Base-by-base conservation (phyloP, 306 rosid species). In the Oemleria cerasiformis region DNA sequence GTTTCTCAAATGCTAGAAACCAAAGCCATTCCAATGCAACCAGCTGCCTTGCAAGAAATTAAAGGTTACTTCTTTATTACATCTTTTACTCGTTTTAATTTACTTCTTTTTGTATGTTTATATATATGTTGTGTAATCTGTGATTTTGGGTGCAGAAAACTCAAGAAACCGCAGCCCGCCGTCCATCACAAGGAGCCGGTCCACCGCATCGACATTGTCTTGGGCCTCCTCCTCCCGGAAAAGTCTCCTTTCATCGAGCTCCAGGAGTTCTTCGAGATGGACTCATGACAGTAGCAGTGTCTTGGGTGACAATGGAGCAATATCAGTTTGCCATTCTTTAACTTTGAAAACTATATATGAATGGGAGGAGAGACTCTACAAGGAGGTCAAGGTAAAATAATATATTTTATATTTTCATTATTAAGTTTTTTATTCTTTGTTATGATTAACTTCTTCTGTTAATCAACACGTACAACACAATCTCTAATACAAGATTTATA, bases 361-460 rank as follows among this genome's bases (percentile, higher is more conserved):
- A 63, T 90, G 96, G 96, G 96, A 90, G 81, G 85, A 89, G 83
- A 89, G 87, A 60, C 82, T 89, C 48, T 89, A 80, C 64, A 86
- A 85, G 74, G 96, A 89, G 80, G 92, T 89, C 65, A 89, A 89
- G 96, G 96, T 89, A 78, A 21, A 76, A 19, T 57, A 39, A 25
- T 25, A 25, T 25, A 25, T 1, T 25, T 1, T 25, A 25, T 25
- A 25, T 25, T 25, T 2, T 25, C 30, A 25, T 25, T 2, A 25
- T 25, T 38, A 16, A 67, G 38, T 23, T 14, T 14, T 34, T 9
- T 15, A n/a, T 15, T 16, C 20, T 9, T 49, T n/a, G 34, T 73
- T 25, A 25, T 63, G 30, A 42, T n/a, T 60, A 2, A 58, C 0
- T 57, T 53, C 41, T 68, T 49, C 0, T 41, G 44, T 41, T 25